Percentiles rank a stretch among this genome's conserved stretches.
phyloP scores from a whole-genome alignment of 2,329 filamentous ascomycete genomes.

The Penicillium frequentans region DNA sequence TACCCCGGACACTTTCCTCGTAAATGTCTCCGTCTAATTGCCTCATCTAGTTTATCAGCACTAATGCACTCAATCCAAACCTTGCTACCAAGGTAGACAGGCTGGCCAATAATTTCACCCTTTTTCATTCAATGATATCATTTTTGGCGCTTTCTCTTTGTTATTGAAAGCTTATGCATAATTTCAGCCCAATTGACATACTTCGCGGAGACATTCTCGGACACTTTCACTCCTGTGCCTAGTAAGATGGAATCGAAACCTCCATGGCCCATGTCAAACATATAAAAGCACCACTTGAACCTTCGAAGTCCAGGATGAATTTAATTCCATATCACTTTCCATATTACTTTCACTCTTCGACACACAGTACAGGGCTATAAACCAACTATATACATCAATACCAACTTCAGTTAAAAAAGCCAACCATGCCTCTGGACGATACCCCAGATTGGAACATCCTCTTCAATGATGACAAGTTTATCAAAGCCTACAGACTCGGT shows the following conservation, averaged over 20 bases:
- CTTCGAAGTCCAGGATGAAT: too few species aligned
- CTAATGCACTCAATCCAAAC: not conserved
- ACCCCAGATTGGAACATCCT: not conserved
- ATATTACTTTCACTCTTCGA: not conserved
- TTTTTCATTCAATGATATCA: not conserved
- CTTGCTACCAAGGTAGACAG: not conserved
- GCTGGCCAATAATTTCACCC: not conserved
- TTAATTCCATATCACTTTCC: not conserved
- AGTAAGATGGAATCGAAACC: not conserved
- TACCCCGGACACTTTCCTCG: not conserved
- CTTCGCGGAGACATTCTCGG: conserved; percentile 22
- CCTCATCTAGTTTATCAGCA: not conserved
- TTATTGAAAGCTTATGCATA: not conserved
- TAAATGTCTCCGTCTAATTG: not conserved
- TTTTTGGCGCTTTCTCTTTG: not conserved
- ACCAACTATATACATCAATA: not conserved
- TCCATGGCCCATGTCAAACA: not conserved
- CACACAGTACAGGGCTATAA: not conserved
- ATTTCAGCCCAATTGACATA: not conserved
- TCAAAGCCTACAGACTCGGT: conserved; percentile 26
- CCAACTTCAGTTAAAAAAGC: not conserved
- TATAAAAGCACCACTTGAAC: not conserved
- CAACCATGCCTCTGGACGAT: not conserved
- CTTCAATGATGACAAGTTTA: conserved; percentile 23
- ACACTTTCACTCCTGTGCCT: conserved; percentile 6